phyloP scores from a whole-genome alignment of 2,329 filamentous ascomycete genomes.

The Alternaria sp. region DNA sequence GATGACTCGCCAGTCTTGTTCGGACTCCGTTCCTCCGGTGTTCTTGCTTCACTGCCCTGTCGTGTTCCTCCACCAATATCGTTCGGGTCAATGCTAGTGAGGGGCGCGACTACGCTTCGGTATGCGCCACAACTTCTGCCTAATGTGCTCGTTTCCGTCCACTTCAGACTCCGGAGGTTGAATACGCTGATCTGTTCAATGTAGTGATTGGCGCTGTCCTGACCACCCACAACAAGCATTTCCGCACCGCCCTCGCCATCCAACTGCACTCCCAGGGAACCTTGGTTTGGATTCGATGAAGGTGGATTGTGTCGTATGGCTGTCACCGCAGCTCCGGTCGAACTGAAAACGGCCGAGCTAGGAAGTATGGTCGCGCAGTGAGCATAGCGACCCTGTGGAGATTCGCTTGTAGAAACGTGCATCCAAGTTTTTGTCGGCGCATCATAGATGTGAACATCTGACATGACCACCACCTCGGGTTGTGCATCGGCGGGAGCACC shows the following conservation, averaged over 20 bases:
- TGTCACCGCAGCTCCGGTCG: slow-evolving; percentile 79
- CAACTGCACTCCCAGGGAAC: slow-evolving; percentile 83
- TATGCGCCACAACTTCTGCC: slow-evolving; percentile 96
- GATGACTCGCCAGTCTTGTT: slow-evolving; percentile 57
- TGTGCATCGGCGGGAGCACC: slow-evolving; percentile 64
- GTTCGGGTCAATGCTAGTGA: slow-evolving; percentile 69
- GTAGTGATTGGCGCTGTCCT: slow-evolving; percentile 97
- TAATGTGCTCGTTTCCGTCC: slow-evolving; percentile 86
- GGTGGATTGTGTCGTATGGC: slow-evolving; percentile 90
- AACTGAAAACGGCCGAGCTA: slow-evolving; percentile 86
- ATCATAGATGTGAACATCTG: slow-evolving; percentile 95
- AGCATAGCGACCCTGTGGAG: slow-evolving; percentile 92
- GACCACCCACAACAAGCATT: slow-evolving; percentile 95
- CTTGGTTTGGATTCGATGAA: slow-evolving; percentile 82
- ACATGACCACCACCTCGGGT: slow-evolving; percentile 94
- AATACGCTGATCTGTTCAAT: slow-evolving; percentile 99
- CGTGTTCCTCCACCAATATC: slow-evolving; percentile 67
- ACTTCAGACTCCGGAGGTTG: slow-evolving; percentile 92
- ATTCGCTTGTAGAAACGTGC: slow-evolving; percentile 77
- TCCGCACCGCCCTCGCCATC: slow-evolving; percentile 92
- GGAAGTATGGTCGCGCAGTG: slow-evolving; percentile 94
- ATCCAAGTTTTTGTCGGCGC: slow-evolving; percentile 84
- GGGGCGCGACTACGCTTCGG: slow-evolving; percentile 88
- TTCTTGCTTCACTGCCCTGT: slow-evolving; percentile 49
- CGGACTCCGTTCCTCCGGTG: slow-evolving; percentile 36